These are phyloP conservation scores for Obelidium mucronatum DNA, from an alignment of 192 early-diverging fungal species.

Conservation along the genomic window DNA sequence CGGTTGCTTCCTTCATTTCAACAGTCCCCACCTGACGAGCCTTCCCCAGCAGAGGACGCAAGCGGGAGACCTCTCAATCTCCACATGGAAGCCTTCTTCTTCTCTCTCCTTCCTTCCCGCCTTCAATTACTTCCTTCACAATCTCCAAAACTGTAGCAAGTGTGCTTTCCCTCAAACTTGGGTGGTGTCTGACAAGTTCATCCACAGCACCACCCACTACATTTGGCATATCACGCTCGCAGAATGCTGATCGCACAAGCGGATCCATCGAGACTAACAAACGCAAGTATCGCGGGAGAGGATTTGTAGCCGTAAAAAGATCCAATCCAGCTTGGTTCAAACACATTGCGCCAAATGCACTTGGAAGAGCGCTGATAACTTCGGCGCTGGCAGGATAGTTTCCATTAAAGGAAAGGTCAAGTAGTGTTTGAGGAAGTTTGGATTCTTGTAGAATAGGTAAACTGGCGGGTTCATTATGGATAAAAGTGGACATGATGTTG, in stretches of 20 bases:
- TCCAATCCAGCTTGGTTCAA: conserved; percentile 89
- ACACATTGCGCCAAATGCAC: conserved; percentile 95
- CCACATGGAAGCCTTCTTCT: conserved; percentile 37
- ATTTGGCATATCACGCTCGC: conserved; percentile 84
- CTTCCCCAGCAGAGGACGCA: too few relatives aligned
- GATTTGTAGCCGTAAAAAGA: conserved; percentile 74
- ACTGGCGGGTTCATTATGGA: conserved; percentile 98
- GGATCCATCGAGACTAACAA: conserved; percentile 72
- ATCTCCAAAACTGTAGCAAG: conserved; percentile 73
- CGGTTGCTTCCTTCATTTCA: background rate
- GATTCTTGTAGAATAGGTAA: conserved; percentile 94
- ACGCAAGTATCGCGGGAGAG: conserved; percentile 76
- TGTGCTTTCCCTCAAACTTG: conserved; percentile 76
- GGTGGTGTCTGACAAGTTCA: conserved; percentile 96
- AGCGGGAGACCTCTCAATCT: background rate
- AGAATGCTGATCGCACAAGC: conserved; percentile 17
- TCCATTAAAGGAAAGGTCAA: conserved; percentile 65
- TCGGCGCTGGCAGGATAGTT: conserved; percentile 85
- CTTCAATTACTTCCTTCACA: conserved; percentile 69
- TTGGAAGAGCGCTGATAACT: conserved; percentile 79
- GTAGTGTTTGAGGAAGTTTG: conserved; percentile 83
- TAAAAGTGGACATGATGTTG: conserved; percentile 93
- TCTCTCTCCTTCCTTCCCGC: conserved; percentile 67
- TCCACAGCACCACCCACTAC: conserved; percentile 87
- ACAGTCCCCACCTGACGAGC: background rate